A percentile compares a stretch with the other conserved stretches of the same genome.
Evolutionary conservation across 176 grass and related monocot species (phyloP).

Genomic region (Oryza glaberrima): DNA sequence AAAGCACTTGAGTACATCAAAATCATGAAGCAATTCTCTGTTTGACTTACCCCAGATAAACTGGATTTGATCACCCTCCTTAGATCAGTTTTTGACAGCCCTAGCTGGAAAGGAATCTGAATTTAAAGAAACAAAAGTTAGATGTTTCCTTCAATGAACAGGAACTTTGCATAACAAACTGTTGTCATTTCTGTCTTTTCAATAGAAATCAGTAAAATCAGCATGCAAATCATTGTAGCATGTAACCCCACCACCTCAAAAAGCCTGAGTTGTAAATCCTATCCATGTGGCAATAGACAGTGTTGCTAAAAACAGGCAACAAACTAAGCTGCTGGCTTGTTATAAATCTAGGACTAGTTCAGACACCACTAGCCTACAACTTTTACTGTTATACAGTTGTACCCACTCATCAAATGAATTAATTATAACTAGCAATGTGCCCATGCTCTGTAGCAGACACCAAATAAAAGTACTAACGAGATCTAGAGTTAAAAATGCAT

Average conservation of each 20-base stretch:
- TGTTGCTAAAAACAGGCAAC: neutral
- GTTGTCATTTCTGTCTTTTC: neutral
- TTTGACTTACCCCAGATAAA: constrained; percentile 81
- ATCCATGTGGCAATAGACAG: neutral
- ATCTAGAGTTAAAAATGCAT: too few relatives aligned
- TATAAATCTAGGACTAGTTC: neutral
- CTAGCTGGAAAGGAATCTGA: constrained; percentile 97
- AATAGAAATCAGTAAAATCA: neutral
- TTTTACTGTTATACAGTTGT: neutral
- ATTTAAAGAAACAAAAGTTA: constrained; percentile 36
- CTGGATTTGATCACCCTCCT: constrained; percentile 91
- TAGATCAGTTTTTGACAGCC: constrained; percentile 87
- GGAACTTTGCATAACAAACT: constrained; percentile 5
- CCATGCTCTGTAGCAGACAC: too few relatives aligned
- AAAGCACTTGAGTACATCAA: neutral
- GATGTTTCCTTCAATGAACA: neutral
- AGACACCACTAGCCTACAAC: neutral
- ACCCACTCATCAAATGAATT: constrained; percentile 15
- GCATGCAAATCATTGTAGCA: constrained; percentile 20
- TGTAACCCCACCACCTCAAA: constrained; percentile 24
- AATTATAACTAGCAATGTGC: neutral
- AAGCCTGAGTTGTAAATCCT: neutral
- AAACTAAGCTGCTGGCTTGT: constrained; percentile 6
- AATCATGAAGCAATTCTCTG: constrained; percentile 27
- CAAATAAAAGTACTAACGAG: too few relatives aligned